Evolutionary conservation across 768 basidiomycete species (phyloP).

Genomic region (Amanita molliuscula): DNA sequence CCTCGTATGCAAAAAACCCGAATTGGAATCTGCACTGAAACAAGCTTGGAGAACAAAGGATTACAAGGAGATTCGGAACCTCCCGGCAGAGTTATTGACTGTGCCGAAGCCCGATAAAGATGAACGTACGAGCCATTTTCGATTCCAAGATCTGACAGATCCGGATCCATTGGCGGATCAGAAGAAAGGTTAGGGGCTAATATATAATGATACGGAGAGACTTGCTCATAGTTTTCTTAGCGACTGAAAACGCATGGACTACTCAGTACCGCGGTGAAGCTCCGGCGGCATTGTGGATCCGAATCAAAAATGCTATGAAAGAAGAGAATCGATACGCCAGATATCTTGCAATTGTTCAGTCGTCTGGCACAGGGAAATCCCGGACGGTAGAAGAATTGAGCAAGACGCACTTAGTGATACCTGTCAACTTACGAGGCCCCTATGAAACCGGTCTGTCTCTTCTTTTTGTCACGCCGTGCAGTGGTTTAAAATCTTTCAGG

Average conservation of each 20-base stretch:
- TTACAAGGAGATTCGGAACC: too few species aligned
- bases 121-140: too few species aligned
- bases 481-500: slow-evolving; percentile 1
- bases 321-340: background rate
- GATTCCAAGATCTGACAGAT: background rate
- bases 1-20: too few species aligned
- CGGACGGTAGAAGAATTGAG: slow-evolving; percentile 1
- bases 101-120: too few species aligned
- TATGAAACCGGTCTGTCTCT: background rate
- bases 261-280: background rate
- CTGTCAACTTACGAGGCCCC: slow-evolving; percentile 1
- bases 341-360: slow-evolving; percentile 1
- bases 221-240: slow-evolving; percentile 2
- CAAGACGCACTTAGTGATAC: slow-evolving; percentile 3
- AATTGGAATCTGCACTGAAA: too few species aligned
- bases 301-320: background rate
- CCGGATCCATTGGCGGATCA: background rate
- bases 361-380: slow-evolving; percentile 3
- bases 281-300: background rate
- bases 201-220: background rate
- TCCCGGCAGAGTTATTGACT: too few species aligned
- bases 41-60: too few species aligned
- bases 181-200: background rate
- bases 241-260: slow-evolving; percentile 1
- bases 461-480: background rate